These are phyloP conservation scores for Scheffersomyces stambukii DNA, from an alignment of 1,139 yeast genomes.

Conservation along the genomic window DNA sequence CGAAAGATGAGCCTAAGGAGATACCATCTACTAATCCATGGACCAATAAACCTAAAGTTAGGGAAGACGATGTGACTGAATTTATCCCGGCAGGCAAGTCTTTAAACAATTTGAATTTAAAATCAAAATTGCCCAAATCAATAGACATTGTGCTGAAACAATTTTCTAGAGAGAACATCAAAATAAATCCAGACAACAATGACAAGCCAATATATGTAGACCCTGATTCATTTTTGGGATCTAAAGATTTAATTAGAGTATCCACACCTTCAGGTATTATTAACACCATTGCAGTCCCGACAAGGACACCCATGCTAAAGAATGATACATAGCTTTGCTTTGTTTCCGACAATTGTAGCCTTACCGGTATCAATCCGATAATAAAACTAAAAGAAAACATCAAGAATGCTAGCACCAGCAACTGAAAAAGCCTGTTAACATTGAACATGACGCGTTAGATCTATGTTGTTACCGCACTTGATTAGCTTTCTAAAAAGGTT, in stretches of 20 bases:
- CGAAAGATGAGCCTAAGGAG: constrained; percentile 63
- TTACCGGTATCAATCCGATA: no score
- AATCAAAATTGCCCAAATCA: no score
- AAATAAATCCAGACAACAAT: constrained; percentile 45
- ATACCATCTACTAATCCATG: constrained; percentile 75
- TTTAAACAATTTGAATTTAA: no score
- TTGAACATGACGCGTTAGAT: no score
- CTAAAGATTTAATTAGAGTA: constrained; percentile 30
- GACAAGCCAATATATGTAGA: constrained; percentile 22
- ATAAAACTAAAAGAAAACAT: no score
- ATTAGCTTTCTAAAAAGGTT: no score
- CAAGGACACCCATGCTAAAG: constrained; percentile 58
- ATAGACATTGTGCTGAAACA: no score
- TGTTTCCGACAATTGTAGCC: not conserved
- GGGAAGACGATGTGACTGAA: constrained; percentile 28
- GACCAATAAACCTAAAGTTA: constrained; percentile 58
- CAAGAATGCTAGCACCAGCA: no score
- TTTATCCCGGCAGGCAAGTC: no score
- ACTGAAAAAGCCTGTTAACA: no score
- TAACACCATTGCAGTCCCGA: constrained; percentile 61
- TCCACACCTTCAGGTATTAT: constrained; percentile 71
- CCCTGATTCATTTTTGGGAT: constrained; percentile 16
- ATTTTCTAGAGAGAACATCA: constrained; percentile 51
- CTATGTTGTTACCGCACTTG: no score
- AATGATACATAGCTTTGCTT: constrained; percentile 25